A percentile compares a stretch with the other conserved stretches of the same genome.
Evolutionary conservation across 1,284 basidiomycete species (phyloP).

Genomic region (Inonotus hispidus): DNA sequence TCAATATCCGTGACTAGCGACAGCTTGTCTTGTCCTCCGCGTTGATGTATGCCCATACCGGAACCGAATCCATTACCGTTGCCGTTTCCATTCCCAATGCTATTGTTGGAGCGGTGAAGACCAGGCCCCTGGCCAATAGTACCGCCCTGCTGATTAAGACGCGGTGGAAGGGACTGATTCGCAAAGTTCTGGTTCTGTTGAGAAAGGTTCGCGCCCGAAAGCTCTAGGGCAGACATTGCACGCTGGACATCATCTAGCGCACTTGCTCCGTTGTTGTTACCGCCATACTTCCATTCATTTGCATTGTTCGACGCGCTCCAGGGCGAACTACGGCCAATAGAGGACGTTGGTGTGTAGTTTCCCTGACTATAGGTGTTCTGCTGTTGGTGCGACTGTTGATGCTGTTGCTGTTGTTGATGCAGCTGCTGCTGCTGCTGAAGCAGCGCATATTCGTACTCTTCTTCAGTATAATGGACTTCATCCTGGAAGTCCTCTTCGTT

Average conservation of each 20-base stretch:
- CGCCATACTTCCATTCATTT: conserved; percentile 49
- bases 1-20: conserved; percentile 58
- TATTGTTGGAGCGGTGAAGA: conserved; percentile 34
- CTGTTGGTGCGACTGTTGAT: conserved; percentile 21
- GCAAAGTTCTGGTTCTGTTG: conserved; percentile 6
- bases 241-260: conserved; percentile 71
- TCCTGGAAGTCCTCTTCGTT: conserved; percentile 55
- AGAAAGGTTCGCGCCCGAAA: conserved; percentile 34
- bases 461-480: conserved; percentile 52
- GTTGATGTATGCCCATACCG: background rate
- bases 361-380: conserved; percentile 29
- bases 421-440: conserved; percentile 17
- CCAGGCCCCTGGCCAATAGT: conserved; percentile 40
- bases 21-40: conserved; percentile 34
- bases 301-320: conserved; percentile 47
- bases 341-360: conserved; percentile 50
- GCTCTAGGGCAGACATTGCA: conserved; percentile 62
- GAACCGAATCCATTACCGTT: conserved; percentile 10
- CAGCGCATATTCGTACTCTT: conserved; percentile 30
- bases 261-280: conserved; percentile 26
- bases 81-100: conserved; percentile 24
- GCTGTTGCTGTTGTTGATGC: conserved; percentile 16
- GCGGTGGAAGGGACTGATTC: conserved; percentile 61
- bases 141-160: conserved; percentile 55
- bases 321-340: conserved; percentile 58